Evolutionary conservation across 2,329 filamentous ascomycete genomes (phyloP).

Genomic region (Exophiala spinifera): DNA sequence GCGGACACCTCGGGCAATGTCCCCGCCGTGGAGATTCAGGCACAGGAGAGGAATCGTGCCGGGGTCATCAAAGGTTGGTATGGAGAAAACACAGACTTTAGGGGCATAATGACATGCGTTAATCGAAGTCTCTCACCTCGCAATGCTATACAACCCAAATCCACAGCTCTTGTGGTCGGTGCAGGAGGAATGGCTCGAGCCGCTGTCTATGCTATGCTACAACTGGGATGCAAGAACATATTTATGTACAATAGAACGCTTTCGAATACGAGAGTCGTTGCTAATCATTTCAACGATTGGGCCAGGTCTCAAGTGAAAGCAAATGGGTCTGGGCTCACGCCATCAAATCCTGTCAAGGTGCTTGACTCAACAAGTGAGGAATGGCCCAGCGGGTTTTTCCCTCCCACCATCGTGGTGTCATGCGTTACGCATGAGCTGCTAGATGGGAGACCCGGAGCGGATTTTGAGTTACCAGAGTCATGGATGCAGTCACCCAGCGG

Average conservation of each 20-base stretch:
- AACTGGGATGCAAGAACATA: slow-evolving; percentile 72
- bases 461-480: slow-evolving; percentile 65
- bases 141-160: slow-evolving; percentile 54
- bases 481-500: slow-evolving; percentile 73
- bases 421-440: slow-evolving; percentile 69
- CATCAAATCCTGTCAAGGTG: slow-evolving; percentile 45
- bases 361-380: slow-evolving; percentile 56
- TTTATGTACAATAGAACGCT: slow-evolving; percentile 70
- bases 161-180: slow-evolving; percentile 54
- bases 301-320: slow-evolving; percentile 37
- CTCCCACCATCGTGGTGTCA: slow-evolving; percentile 71
- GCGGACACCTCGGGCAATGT: slow-evolving; percentile 37
- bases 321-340: slow-evolving; percentile 35
- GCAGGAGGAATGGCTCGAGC: slow-evolving; percentile 75
- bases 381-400: slow-evolving; percentile 63
- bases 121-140: slow-evolving; percentile 43
- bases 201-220: slow-evolving; percentile 73
- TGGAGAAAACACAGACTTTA: slow-evolving; percentile 46
- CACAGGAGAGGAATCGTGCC: slow-evolving; percentile 41
- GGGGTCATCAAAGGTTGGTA: slow-evolving; percentile 43
- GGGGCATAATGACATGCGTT: slow-evolving; percentile 43
- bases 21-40: slow-evolving; percentile 39
- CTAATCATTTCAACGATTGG: slow-evolving; percentile 63
- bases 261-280: slow-evolving; percentile 64
- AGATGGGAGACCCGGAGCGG: slow-evolving; percentile 58